Conservation (phyloP, 768 basidiomycete species). For the Scleroderma bovista region DNA sequence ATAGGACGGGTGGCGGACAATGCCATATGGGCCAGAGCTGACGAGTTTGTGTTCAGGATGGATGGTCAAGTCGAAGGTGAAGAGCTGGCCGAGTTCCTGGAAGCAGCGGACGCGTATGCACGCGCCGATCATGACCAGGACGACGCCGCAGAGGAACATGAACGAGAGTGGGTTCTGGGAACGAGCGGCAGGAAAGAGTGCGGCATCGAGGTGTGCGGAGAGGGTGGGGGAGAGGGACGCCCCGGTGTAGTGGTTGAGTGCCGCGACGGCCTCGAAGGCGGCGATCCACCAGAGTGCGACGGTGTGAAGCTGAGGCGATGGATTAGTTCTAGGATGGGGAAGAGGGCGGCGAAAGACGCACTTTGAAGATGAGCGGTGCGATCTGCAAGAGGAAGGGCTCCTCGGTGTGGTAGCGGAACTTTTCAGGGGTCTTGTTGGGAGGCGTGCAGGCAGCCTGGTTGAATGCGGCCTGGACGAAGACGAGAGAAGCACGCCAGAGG, state of each 20-base stretch:
- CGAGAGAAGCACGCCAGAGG: conserved; percentile 38
- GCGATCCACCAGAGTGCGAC: conserved; percentile 46
- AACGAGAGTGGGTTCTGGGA: conserved; percentile 33
- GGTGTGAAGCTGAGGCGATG: conserved; percentile 39
- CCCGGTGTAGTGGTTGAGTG: conserved; percentile 26
- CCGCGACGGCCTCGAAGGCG: conserved; percentile 43
- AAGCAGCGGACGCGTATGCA: conserved; percentile 51
- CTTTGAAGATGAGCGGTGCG: conserved; percentile 53
- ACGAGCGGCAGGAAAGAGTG: conserved; percentile 27
- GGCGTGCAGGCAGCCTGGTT: conserved; percentile 52
- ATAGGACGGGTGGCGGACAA: conserved; percentile 53
- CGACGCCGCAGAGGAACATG: conserved; percentile 41
- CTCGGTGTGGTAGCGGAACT: conserved; percentile 48
- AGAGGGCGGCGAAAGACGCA: conserved; percentile 10
- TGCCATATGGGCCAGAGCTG: conserved; percentile 44
- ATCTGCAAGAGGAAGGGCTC: conserved; percentile 49
- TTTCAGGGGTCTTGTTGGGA: conserved; percentile 48
- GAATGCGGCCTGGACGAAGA: conserved; percentile 42
- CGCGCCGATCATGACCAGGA: conserved; percentile 38
- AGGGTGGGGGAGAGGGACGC: conserved; percentile 30
- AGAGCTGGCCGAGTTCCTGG: conserved; percentile 46
- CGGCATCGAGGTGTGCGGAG: conserved; percentile 27
- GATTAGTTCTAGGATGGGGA: background rate
- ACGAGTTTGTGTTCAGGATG: conserved; percentile 47
- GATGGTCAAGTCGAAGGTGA: conserved; percentile 56